These are phyloP conservation scores for Brassica hybrid DNA, from an alignment of 441 rosid species.

Conservation along the genomic window DNA sequence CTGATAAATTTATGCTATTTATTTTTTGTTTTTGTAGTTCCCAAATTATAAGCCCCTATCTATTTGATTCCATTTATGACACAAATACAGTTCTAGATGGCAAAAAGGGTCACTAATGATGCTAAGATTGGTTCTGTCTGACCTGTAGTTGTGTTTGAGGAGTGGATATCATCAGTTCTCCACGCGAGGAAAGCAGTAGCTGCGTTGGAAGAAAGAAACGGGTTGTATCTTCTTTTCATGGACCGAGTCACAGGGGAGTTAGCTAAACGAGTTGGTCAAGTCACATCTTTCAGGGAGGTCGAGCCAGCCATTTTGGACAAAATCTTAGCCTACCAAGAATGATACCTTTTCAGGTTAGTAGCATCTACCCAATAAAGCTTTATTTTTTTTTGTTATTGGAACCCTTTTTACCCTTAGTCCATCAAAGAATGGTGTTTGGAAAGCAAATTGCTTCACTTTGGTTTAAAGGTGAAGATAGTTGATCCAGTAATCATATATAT, in stretches of 20 bases:
- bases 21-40: neutral
- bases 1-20: constrained; percentile 44
- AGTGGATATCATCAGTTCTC: constrained; percentile 69
- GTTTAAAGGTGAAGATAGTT: constrained; percentile 4
- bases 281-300: constrained; percentile 55
- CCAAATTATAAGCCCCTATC: neutral
- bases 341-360: constrained; percentile 34
- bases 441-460: constrained; percentile 29
- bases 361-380: neutral
- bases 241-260: constrained; percentile 77
- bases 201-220: constrained; percentile 75
- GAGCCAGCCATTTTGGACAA: constrained; percentile 55
- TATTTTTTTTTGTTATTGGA: neutral
- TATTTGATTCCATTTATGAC: neutral
- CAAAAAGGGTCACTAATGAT: neutral
- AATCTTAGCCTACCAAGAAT: constrained; percentile 33
- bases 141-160: constrained; percentile 71
- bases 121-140: constrained; percentile 25
- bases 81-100: neutral
- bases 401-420: neutral
- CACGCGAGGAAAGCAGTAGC: constrained; percentile 69
- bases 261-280: constrained; percentile 60
- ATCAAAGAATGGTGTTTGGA: constrained; percentile 22
- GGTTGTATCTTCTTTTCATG: constrained; percentile 75
- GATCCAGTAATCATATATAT: constrained; percentile 24